Conservation (phyloP, 768 basidiomycete species). For the Xanthoconium stramineum region DNA sequence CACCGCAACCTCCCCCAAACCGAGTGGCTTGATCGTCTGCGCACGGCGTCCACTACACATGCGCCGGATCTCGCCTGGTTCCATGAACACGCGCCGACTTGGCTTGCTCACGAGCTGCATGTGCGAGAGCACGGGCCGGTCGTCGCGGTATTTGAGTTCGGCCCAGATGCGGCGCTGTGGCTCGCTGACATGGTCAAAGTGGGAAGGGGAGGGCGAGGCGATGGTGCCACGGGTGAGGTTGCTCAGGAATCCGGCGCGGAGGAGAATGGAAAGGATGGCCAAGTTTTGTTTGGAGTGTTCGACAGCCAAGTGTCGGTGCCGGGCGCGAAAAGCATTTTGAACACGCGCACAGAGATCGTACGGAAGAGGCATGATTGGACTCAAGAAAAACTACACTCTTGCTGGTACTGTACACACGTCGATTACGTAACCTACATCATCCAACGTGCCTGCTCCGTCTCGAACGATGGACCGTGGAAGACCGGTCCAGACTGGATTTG, state of each 20-base stretch:
- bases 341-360: slow-evolving; percentile 87
- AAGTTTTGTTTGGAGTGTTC: slow-evolving; percentile 87
- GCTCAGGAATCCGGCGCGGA: slow-evolving; percentile 85
- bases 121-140: slow-evolving; percentile 73
- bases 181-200: slow-evolving; percentile 57
- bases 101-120: slow-evolving; percentile 87
- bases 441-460: slow-evolving; percentile 60
- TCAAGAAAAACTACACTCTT: background rate
- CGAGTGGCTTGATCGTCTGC: slow-evolving; percentile 76
- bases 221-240: slow-evolving; percentile 78
- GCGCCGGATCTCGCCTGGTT: slow-evolving; percentile 63
- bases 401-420: background rate
- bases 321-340: slow-evolving; percentile 89
- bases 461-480: slow-evolving; percentile 58
- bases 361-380: slow-evolving; percentile 51
- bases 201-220: slow-evolving; percentile 56
- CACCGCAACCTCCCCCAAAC: slow-evolving; percentile 91
- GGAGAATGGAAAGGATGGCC: slow-evolving; percentile 87
- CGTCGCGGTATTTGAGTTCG: slow-evolving; percentile 89
- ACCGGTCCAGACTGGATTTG: slow-evolving; percentile 61
- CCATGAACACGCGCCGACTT: slow-evolving; percentile 76
- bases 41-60: slow-evolving; percentile 83
- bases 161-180: slow-evolving; percentile 87
- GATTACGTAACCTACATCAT: slow-evolving; percentile 25
- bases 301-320: slow-evolving; percentile 73